Percentiles rank a stretch among this genome's conserved stretches.
Evolutionary conservation across 768 basidiomycete genomes (phyloP).

Genomic region (Multifurca ochricompacta): DNA sequence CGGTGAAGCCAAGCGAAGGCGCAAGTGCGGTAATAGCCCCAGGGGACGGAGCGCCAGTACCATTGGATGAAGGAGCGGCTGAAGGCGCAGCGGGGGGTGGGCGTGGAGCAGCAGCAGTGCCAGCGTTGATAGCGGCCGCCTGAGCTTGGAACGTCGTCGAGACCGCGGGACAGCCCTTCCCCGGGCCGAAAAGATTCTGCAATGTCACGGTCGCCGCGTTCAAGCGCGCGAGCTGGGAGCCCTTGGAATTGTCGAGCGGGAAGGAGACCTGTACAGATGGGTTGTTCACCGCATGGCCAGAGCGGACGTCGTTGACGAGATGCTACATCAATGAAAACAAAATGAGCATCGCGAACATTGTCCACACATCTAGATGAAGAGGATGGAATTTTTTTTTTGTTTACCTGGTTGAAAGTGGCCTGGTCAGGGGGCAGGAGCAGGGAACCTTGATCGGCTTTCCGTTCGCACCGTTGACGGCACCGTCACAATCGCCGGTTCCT

Average conservation of each 20-base stretch:
- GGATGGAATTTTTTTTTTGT: no score
- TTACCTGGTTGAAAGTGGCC: conserved; percentile 28
- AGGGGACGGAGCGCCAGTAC: no score
- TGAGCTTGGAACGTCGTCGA: no score
- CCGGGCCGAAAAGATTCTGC: conserved; percentile 67
- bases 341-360: not conserved
- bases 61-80: no score
- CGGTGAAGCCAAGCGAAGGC: conserved; percentile 23
- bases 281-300: conserved; percentile 49
- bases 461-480: conserved; percentile 26
- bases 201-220: conserved; percentile 54
- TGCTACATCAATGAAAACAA: conserved; percentile 22
- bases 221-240: conserved; percentile 48
- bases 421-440: conserved; percentile 36
- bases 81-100: conserved; percentile 54
- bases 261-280: conserved; percentile 50
- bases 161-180: conserved; percentile 58
- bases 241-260: conserved; percentile 50
- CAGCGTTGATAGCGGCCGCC: no score
- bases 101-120: no score
- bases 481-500: conserved; percentile 21
- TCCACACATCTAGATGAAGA: conserved; percentile 7
- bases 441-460: conserved; percentile 35
- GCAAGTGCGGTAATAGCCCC: no score
- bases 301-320: conserved; percentile 4